Evolutionary conservation across 2,329 filamentous ascomycete genomes (phyloP).

Genomic region (Thermomyces lanuginosus): DNA sequence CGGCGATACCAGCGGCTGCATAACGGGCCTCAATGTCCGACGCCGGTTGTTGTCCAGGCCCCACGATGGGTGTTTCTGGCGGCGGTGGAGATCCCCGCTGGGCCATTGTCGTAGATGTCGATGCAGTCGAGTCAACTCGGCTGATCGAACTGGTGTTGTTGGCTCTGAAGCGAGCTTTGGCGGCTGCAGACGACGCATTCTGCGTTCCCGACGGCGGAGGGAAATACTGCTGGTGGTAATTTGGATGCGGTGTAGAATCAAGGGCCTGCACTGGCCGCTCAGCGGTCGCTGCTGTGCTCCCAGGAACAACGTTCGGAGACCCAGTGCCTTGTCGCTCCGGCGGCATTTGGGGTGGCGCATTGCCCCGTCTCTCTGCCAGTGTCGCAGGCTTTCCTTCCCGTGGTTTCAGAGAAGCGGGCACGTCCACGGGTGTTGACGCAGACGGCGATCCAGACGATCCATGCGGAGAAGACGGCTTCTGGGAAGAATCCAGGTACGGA

Average conservation of each 20-base stretch:
- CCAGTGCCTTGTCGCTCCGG: slow-evolving; percentile 68
- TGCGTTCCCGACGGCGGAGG: slow-evolving; percentile 32
- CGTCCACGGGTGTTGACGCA: slow-evolving; percentile 15
- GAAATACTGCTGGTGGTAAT: slow-evolving; percentile 47
- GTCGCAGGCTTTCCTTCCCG: slow-evolving; percentile 41
- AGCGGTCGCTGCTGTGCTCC: too few species aligned
- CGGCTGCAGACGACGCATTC: slow-evolving; percentile 9
- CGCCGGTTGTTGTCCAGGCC: slow-evolving; percentile 51
- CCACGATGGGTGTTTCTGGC: slow-evolving; percentile 74
- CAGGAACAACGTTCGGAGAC: too few species aligned
- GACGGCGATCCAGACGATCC: slow-evolving; percentile 7
- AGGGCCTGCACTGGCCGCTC: too few species aligned
- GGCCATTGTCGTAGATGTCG: slow-evolving; percentile 80
- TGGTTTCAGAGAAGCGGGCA: slow-evolving; percentile 25
- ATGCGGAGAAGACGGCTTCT: slow-evolving; percentile 6
- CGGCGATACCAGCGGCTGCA: slow-evolving; percentile 78
- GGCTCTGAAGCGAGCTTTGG: slow-evolving; percentile 29
- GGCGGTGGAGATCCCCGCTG: slow-evolving; percentile 86
- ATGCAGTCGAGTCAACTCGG: slow-evolving; percentile 63
- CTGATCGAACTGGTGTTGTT: slow-evolving; percentile 40
- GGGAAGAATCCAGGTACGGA: slow-evolving; percentile 17
- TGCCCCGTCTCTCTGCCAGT: slow-evolving; percentile 67
- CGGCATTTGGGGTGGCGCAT: slow-evolving; percentile 58
- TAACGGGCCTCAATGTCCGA: slow-evolving; percentile 83
- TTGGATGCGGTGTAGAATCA: slow-evolving; percentile 31